These are phyloP conservation scores for Candida dubliniensis DNA, from an alignment of 1,139 yeast genomes.

Conservation along the genomic window DNA sequence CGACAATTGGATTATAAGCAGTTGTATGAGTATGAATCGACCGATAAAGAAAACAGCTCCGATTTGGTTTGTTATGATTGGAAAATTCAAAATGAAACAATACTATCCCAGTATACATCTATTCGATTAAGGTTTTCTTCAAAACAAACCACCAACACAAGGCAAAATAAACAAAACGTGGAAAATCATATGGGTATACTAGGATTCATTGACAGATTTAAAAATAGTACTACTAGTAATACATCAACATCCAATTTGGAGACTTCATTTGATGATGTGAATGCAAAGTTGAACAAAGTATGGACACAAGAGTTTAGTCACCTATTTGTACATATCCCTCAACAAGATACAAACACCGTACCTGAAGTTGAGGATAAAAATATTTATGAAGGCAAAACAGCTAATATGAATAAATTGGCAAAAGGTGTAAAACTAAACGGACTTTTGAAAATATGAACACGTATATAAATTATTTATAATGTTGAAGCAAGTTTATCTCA, in stretches of 20 bases:
- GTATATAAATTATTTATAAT: too few relatives aligned
- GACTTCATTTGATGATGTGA: slow-evolving; percentile 14
- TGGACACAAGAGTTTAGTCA: slow-evolving; percentile 16
- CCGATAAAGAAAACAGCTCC: background rate
- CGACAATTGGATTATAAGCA: slow-evolving; percentile 38
- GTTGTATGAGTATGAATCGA: slow-evolving; percentile 22
- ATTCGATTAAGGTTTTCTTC: slow-evolving; percentile 39
- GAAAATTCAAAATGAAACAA: slow-evolving; percentile 40
- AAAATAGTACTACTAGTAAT: background rate
- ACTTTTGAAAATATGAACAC: background rate
- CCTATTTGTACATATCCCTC: background rate
- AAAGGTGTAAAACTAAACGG: slow-evolving; percentile 8
- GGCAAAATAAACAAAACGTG: slow-evolving; percentile 10
- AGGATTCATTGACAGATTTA: slow-evolving; percentile 19
- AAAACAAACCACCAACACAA: slow-evolving; percentile 11
- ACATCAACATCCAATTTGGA: background rate
- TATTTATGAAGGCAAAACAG: background rate
- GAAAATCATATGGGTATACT: slow-evolving; percentile 17
- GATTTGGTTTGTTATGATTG: slow-evolving; percentile 19
- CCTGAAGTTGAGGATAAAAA: slow-evolving; percentile 8
- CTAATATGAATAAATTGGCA: slow-evolving; percentile 11
- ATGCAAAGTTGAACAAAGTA: slow-evolving; percentile 11
- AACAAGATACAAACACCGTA: slow-evolving; percentile 1
- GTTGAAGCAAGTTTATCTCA: background rate
- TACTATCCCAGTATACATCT: slow-evolving; percentile 37